Percentiles rank a stretch among this genome's conserved stretches.
phyloP scores from a whole-genome alignment of 495 filamentous ascomycete species.

The Trypethelium eluteriae region DNA sequence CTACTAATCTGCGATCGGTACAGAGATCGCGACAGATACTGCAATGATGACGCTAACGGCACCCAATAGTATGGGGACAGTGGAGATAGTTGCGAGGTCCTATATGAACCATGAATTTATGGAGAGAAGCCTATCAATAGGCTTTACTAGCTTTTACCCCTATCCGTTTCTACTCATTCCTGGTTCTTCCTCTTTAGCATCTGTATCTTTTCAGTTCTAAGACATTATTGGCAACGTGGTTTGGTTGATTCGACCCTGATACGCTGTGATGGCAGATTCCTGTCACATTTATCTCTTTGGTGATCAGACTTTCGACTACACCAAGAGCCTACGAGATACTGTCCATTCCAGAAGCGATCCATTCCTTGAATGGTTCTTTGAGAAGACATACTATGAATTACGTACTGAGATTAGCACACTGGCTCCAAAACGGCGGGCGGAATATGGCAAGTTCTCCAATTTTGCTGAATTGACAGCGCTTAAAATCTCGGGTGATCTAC shows the following conservation, averaged over 20 bases:
- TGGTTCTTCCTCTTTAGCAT: neutral
- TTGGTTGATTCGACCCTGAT: neutral
- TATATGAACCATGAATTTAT: conserved; percentile 3
- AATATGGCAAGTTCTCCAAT: conserved; percentile 10
- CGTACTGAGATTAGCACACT: neutral
- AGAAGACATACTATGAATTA: conserved; percentile 1
- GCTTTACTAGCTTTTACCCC: neutral
- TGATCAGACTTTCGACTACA: conserved; percentile 1
- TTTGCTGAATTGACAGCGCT: conserved; percentile 4
- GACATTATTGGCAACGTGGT: neutral
- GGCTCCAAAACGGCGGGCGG: neutral
- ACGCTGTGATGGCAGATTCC: neutral
- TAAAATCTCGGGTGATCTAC: neutral
- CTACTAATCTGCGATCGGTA: neutral
- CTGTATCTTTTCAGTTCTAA: neutral
- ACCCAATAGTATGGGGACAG: neutral
- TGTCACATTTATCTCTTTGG: conserved; percentile 7
- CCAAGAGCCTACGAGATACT: neutral
- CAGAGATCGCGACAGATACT: neutral
- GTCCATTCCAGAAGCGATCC: conserved; percentile 9
- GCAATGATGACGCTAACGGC: neutral
- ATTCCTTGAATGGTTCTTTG: conserved; percentile 6
- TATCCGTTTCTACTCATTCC: neutral
- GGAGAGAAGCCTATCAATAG: neutral
- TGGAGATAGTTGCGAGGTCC: neutral